These are phyloP conservation scores for Myxozyma udenii DNA, from an alignment of 805 yeast genomes.

Conservation along the genomic window DNA sequence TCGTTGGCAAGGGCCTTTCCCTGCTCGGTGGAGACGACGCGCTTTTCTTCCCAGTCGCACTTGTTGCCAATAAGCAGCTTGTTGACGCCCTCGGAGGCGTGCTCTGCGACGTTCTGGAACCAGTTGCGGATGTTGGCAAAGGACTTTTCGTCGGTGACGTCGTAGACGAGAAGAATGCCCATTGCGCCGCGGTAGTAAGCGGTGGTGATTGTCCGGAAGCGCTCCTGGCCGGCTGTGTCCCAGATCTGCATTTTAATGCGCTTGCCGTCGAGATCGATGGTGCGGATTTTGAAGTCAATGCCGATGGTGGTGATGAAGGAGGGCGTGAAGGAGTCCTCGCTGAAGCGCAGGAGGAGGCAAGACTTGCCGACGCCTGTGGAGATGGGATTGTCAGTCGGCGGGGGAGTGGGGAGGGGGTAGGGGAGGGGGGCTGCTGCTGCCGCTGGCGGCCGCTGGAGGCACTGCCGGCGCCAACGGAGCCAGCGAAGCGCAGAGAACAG, in stretches of 20 bases:
- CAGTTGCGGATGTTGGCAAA: conserved; percentile 91
- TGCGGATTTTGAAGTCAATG: conserved; percentile 95
- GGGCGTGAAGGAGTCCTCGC: conserved; percentile 93
- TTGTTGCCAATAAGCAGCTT: conserved; percentile 89
- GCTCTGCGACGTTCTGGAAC: conserved; percentile 94
- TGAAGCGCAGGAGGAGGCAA: conserved; percentile 86
- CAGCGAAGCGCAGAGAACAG: background rate
- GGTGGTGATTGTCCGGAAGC: conserved; percentile 96
- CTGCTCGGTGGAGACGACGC: conserved; percentile 78
- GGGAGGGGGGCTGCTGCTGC: background rate
- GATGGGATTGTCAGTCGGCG: background rate
- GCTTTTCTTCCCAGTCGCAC: conserved; percentile 81
- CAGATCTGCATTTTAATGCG: conserved; percentile 92
- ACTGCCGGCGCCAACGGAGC: background rate
- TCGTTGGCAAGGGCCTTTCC: conserved; percentile 86
- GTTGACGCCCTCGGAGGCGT: conserved; percentile 94
- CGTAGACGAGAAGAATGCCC: conserved; percentile 95
- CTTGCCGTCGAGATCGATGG: conserved; percentile 89
- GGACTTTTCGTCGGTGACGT: conserved; percentile 94
- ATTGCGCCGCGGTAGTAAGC: conserved; percentile 98
- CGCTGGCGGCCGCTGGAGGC: background rate
- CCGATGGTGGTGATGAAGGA: conserved; percentile 97
- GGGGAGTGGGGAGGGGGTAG: background rate
- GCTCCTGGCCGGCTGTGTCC: conserved; percentile 99
- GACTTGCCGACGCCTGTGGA: conserved; percentile 82